Evolutionary conservation across 2,329 filamentous ascomycete species (phyloP).

Genomic region (Cladosporium halotolerans): DNA sequence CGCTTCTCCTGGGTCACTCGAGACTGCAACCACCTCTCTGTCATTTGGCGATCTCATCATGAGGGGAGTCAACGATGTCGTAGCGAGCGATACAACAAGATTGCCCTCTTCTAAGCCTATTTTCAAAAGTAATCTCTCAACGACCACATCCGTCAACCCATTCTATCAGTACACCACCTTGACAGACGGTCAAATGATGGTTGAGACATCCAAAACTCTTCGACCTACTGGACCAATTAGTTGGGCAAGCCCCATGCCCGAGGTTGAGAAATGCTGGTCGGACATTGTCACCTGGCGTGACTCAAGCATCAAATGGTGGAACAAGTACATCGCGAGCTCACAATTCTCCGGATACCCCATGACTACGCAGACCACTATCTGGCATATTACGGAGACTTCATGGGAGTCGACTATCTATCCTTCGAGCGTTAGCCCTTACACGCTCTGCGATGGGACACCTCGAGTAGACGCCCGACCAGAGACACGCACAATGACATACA

Average conservation of each 20-base stretch:
- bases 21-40: too few species aligned
- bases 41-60: too few species aligned
- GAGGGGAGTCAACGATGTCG: too few species aligned
- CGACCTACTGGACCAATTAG: not conserved
- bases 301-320: constrained; percentile 2
- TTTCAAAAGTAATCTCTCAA: too few species aligned
- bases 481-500: constrained; percentile 12
- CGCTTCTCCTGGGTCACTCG: too few species aligned
- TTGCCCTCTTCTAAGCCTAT: too few species aligned
- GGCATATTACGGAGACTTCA: too few species aligned
- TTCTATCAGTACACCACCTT: too few species aligned
- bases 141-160: too few species aligned
- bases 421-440: constrained; percentile 15
- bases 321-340: not conserved
- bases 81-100: too few species aligned
- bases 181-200: too few species aligned
- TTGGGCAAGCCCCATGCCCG: constrained; percentile 3
- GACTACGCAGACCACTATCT: constrained; percentile 6
- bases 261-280: constrained; percentile 6
- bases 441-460: constrained; percentile 21
- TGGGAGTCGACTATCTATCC: constrained; percentile 17
- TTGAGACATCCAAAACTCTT: too few species aligned
- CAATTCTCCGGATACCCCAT: not conserved
- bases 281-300: constrained; percentile 1
- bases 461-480: constrained; percentile 13